phyloP scores from a whole-genome alignment of 2,329 filamentous ascomycete genomes.

The Fusarium neocosmosporiellum region DNA sequence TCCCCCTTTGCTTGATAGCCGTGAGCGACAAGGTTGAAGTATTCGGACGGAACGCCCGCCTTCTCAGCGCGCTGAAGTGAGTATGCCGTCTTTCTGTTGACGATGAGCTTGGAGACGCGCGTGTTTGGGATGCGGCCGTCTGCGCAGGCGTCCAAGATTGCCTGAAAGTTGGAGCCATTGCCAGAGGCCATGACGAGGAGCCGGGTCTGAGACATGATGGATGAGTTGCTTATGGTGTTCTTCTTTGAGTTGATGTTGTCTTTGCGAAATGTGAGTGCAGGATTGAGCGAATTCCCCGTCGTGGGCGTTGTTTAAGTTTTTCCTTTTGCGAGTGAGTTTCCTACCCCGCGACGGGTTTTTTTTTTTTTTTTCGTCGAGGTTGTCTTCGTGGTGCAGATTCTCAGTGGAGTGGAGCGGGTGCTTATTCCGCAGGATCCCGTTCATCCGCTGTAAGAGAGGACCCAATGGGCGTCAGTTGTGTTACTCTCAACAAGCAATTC shows the following conservation, averaged over 20 bases:
- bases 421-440: background rate
- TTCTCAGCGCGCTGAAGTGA: constrained; percentile 56
- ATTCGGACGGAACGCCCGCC: constrained; percentile 70
- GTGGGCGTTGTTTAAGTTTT: background rate
- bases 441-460: background rate
- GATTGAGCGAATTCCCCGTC: background rate
- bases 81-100: constrained; percentile 61
- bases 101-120: constrained; percentile 58
- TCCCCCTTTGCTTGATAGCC: constrained; percentile 70
- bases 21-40: constrained; percentile 84
- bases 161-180: constrained; percentile 82
- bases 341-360: constrained; percentile 3
- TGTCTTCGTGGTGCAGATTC: background rate
- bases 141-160: constrained; percentile 66
- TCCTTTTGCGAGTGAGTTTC: background rate
- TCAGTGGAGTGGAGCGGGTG: constrained; percentile 8
- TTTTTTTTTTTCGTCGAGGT: background rate
- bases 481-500: background rate
- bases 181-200: constrained; percentile 78
- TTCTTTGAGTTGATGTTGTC: background rate
- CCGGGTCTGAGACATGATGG: constrained; percentile 52
- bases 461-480: background rate
- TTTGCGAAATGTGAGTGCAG: background rate
- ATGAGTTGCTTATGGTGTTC: background rate
- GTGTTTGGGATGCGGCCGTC: constrained; percentile 54